Conservation (phyloP, 192 early-diverging fungal species). For the Linderina pennispora region DNA sequence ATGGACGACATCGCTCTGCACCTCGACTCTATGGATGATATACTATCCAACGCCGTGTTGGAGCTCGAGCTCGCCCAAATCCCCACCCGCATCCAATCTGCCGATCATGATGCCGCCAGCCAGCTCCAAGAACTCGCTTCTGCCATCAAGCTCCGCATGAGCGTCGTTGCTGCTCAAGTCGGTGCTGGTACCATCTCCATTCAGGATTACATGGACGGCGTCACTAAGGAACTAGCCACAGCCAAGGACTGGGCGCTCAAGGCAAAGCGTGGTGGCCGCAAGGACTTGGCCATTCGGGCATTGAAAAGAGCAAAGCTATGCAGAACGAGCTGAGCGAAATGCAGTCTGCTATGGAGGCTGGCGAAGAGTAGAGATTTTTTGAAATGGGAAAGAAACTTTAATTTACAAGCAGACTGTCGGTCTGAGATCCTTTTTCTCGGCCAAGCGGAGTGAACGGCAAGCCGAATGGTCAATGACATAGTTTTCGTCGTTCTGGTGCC, state of each 20-base stretch:
- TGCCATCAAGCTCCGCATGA: slow-evolving; percentile 39
- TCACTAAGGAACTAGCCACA: slow-evolving; percentile 11
- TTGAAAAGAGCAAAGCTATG: slow-evolving; percentile 38
- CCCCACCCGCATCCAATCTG: slow-evolving; percentile 12
- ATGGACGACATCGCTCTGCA: slow-evolving; percentile 20
- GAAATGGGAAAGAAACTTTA: too few relatives aligned
- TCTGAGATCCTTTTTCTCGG: too few relatives aligned
- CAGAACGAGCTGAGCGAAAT: slow-evolving; percentile 37
- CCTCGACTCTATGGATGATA: slow-evolving; percentile 20
- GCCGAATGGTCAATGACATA: too few relatives aligned
- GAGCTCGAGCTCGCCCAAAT: slow-evolving; percentile 39
- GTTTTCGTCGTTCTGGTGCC: too few relatives aligned
- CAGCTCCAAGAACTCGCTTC: slow-evolving; percentile 24
- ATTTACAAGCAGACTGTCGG: too few relatives aligned
- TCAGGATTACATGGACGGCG: slow-evolving; percentile 29
- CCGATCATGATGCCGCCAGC: not conserved
- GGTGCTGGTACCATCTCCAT: slow-evolving; percentile 31
- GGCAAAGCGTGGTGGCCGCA: slow-evolving; percentile 21
- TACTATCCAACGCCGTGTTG: slow-evolving; percentile 34
- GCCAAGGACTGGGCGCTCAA: slow-evolving; percentile 33
- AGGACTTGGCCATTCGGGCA: slow-evolving; percentile 34
- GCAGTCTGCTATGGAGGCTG: slow-evolving; percentile 27
- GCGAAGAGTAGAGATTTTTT: not conserved
- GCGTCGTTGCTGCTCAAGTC: slow-evolving; percentile 35
- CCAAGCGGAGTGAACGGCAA: too few relatives aligned